A percentile compares a stretch with the other conserved stretches of the same genome.
These are phyloP conservation scores for Peziza echinospora DNA, from an alignment of 495 filamentous ascomycete species.

Conservation along the genomic window DNA sequence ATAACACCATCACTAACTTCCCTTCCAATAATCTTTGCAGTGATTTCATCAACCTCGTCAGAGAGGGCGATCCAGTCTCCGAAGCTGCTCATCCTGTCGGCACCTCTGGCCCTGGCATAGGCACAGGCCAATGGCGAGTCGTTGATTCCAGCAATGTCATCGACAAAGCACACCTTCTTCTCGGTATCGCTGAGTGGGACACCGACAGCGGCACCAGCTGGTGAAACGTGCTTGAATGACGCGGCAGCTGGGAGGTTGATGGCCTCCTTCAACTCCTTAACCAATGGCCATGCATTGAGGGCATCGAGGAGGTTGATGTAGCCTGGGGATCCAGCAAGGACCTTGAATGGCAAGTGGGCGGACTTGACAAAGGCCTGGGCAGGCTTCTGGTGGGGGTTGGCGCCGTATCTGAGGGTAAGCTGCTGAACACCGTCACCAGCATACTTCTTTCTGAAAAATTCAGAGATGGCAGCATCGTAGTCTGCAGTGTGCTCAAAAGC, in stretches of 20 bases:
- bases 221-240: slow-evolving; percentile 98
- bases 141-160: slow-evolving; percentile 76
- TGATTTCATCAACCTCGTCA: slow-evolving; percentile 68
- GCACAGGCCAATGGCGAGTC: slow-evolving; percentile 72
- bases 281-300: slow-evolving; percentile 86
- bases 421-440: slow-evolving; percentile 67
- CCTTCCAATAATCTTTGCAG: slow-evolving; percentile 87
- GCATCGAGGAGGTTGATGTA: slow-evolving; percentile 96
- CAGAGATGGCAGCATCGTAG: slow-evolving; percentile 83
- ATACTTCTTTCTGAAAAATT: slow-evolving; percentile 94
- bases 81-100: slow-evolving; percentile 93
- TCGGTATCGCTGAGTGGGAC: slow-evolving; percentile 65
- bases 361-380: slow-evolving; percentile 59
- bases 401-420: slow-evolving; percentile 71
- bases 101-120: slow-evolving; percentile 82
- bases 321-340: slow-evolving; percentile 75
- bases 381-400: slow-evolving; percentile 94
- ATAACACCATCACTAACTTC: slow-evolving; percentile 96
- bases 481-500: slow-evolving; percentile 97
- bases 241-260: slow-evolving; percentile 79
- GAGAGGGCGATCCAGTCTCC: slow-evolving; percentile 89
- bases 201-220: slow-evolving; percentile 86
- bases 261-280: slow-evolving; percentile 85
- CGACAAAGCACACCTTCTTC: slow-evolving; percentile 93
- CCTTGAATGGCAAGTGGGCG: slow-evolving; percentile 75